Base-by-base conservation (phyloP, 2,329 filamentous ascomycete species). In the Claviceps cyperi region DNA sequence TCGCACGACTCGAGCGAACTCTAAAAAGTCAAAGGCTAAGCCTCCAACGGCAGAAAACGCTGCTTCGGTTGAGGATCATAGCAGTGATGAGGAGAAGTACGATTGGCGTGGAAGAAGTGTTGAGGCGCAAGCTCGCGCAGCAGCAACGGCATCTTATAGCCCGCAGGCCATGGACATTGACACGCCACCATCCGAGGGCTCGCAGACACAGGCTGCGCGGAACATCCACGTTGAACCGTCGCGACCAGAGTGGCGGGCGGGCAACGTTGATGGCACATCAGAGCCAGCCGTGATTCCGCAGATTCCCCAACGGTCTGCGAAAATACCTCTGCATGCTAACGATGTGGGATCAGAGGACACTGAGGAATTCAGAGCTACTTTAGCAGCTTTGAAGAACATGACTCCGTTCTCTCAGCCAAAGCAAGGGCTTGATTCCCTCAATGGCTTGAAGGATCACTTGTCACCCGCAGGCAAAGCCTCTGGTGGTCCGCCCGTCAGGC, bases 91-190 rank as follows among this genome's bases (percentile, higher is more conserved):
- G 43, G 69, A 66, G 50, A 57, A 53, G 5, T 58, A 62, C 6
- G 54, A 66, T 39, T 62, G 66, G 65, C 53, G 60, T 39, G 64
- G 65, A 43, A 60, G 65, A 50, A 66, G 66, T 46, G 54, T 59
- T 5, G 60, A 64, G 37, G 51, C 57, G 13, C 59, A 60, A 24
- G 57, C 61, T 3, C 43, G 37, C 3, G 17, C 49, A 1, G 50
- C 54, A 5, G 54, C 56, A 21, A 60, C 62, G 5, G 54, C 56
- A 19, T 60, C 62, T 11, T 69, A 69, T 37, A 78, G 74, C 54
- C 75, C 77, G 2, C 76, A 74, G 51, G 77, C 78, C 14, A 83
- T 83, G 80, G 80, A 83, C 54, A 81, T 83, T 47, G 80, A 83
- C 57, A 71, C 75, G 4, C 76, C 77, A 47, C 63, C 59, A 37